Percentiles rank a stretch among this genome's conserved stretches.
These are phyloP conservation scores for Colletotrichum zoysiae DNA, from an alignment of 2,329 filamentous ascomycete species.

Conservation along the genomic window DNA sequence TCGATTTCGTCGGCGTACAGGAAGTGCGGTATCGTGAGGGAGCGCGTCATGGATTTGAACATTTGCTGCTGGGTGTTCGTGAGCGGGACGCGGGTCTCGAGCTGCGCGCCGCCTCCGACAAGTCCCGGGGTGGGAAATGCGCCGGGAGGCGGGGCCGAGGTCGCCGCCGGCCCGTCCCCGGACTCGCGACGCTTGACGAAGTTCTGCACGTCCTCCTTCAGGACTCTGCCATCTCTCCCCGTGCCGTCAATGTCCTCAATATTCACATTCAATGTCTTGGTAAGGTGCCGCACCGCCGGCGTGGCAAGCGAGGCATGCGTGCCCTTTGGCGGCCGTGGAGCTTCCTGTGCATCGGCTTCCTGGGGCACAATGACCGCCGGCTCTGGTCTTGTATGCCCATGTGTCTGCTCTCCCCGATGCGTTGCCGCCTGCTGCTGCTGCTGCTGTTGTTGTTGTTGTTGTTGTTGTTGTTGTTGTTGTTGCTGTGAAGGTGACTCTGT, in stretches of 20 bases:
- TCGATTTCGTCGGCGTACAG: constrained; percentile 93
- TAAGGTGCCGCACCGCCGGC: constrained; percentile 89
- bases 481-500: constrained; percentile 35
- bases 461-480: constrained; percentile 4
- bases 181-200: constrained; percentile 70
- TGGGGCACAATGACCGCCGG: background rate
- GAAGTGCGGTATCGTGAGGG: constrained; percentile 92
- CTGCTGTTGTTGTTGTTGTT: background rate
- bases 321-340: constrained; percentile 59
- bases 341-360: constrained; percentile 16
- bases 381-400: constrained; percentile 32
- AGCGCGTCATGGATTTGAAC: constrained; percentile 98
- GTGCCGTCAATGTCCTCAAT: constrained; percentile 86
- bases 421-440: constrained; percentile 1
- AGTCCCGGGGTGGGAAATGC: constrained; percentile 45
- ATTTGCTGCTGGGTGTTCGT: constrained; percentile 88
- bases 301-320: constrained; percentile 85
- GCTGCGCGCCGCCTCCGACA: constrained; percentile 61
- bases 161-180: constrained; percentile 4
- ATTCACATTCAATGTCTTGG: constrained; percentile 82
- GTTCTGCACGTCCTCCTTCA: constrained; percentile 90
- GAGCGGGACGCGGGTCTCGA: constrained; percentile 77
- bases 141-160: constrained; percentile 44
- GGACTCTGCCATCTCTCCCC: constrained; percentile 88
- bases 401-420: constrained; percentile 17